Evolutionary conservation across 768 basidiomycete species (phyloP).

Genomic region (Boletus speciosus): DNA sequence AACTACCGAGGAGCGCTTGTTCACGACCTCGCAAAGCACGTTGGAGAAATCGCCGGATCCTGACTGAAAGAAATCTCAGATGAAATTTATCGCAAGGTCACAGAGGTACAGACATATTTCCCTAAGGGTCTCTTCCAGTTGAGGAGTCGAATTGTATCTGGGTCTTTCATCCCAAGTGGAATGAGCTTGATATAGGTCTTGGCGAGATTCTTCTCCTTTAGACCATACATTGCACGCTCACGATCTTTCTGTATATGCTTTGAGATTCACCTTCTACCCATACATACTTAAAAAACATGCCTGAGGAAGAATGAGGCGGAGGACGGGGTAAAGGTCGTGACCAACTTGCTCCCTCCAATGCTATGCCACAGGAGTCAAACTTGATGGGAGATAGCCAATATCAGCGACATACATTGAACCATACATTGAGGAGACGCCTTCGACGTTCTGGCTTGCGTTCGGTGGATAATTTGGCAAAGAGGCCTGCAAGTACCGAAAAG

Average conservation of each 20-base stretch:
- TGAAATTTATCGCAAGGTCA: neutral
- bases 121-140: constrained; percentile 90
- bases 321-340: constrained; percentile 81
- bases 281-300: constrained; percentile 34
- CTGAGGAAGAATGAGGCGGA: constrained; percentile 89
- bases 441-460: constrained; percentile 75
- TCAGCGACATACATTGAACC: constrained; percentile 68
- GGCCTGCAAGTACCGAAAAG: constrained; percentile 59
- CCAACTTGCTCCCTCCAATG: constrained; percentile 88
- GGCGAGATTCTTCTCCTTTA: constrained; percentile 93
- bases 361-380: constrained; percentile 36
- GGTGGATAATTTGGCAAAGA: constrained; percentile 72
- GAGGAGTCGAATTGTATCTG: constrained; percentile 74
- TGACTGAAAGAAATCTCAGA: constrained; percentile 40
- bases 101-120: constrained; percentile 47
- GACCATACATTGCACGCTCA: constrained; percentile 86
- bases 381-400: neutral
- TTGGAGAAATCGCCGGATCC: constrained; percentile 84
- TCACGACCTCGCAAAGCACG: constrained; percentile 83
- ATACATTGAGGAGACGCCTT: constrained; percentile 62
- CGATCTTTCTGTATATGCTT: constrained; percentile 72
- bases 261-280: neutral
- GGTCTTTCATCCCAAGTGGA: constrained; percentile 73
- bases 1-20: constrained; percentile 75
- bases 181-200: constrained; percentile 91